phyloP scores from a whole-genome alignment of 768 basidiomycete species.

The Tulasnella calospora region DNA sequence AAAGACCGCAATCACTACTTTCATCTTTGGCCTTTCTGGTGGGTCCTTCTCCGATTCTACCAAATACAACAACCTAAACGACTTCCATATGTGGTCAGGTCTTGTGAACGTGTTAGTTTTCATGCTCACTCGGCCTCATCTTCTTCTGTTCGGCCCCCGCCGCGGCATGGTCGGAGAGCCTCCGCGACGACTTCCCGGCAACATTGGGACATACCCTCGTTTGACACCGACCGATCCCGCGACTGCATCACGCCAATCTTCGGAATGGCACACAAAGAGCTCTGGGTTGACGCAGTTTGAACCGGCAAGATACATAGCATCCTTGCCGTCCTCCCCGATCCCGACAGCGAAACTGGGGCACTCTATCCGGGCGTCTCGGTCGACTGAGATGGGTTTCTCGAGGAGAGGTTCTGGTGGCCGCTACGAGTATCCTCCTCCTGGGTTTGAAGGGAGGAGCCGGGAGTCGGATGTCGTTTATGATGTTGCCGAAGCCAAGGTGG shows the following conservation, averaged over 20 bases:
- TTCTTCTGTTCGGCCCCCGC: slow-evolving; percentile 21
- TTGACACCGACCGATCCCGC: background rate
- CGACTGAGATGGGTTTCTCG: background rate
- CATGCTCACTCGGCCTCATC: slow-evolving; percentile 19
- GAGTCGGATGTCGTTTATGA: background rate
- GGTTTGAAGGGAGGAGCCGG: background rate
- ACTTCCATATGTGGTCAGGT: background rate
- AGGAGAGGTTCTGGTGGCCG: background rate
- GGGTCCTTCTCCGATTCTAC: background rate
- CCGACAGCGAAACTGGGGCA: background rate
- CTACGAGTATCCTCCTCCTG: background rate
- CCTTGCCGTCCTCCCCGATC: background rate
- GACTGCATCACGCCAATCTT: background rate
- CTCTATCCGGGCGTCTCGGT: background rate
- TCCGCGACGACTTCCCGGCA: background rate
- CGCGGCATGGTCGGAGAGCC: slow-evolving; percentile 5
- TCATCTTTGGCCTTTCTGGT: slow-evolving; percentile 24
- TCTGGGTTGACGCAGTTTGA: background rate
- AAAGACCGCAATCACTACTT: slow-evolving; percentile 4
- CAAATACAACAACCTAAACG: background rate
- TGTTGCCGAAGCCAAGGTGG: background rate
- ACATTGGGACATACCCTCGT: background rate
- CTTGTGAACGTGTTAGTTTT: slow-evolving; percentile 26
- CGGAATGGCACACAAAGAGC: background rate
- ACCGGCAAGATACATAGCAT: background rate